phyloP scores from a whole-genome alignment of 306 rosid species.

The Citrullus mucosospermus region DNA sequence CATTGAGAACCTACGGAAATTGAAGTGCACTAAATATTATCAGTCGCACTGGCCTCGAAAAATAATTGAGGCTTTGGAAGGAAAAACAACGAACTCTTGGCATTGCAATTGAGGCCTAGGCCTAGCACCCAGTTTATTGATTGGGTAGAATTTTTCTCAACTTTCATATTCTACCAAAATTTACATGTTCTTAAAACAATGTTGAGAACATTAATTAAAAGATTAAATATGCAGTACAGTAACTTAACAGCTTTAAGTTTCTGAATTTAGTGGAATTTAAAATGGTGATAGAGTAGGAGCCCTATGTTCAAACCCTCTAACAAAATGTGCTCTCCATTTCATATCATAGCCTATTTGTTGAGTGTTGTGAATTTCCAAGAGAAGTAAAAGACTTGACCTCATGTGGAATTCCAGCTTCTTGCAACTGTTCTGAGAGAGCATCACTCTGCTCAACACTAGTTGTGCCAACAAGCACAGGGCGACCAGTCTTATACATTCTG shows the following conservation, averaged over 20 bases:
- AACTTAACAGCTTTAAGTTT: not conserved
- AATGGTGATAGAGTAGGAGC: not conserved
- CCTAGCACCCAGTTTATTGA: not conserved
- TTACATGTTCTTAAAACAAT: not conserved
- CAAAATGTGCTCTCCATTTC: not conserved
- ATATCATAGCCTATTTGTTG: not conserved
- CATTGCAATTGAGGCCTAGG: not conserved
- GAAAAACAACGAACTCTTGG: not conserved
- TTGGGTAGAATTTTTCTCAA: not conserved
- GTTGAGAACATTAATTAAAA: not conserved
- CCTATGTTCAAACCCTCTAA: not conserved
- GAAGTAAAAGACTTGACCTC: slow-evolving; percentile 40
- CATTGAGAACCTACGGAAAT: slow-evolving; percentile 72
- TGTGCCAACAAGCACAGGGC: slow-evolving; percentile 97
- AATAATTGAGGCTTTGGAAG: not conserved
- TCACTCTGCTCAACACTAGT: slow-evolving; percentile 98
- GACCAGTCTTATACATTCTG: slow-evolving; percentile 87
- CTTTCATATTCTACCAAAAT: not conserved
- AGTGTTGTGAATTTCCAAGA: not conserved
- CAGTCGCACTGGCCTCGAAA: not conserved
- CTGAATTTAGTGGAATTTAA: not conserved
- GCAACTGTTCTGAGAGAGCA: slow-evolving; percentile 66
- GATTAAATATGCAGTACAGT: not conserved
- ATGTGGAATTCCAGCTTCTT: slow-evolving; percentile 78
- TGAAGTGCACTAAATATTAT: slow-evolving; percentile 8